Percentiles rank a stretch among this genome's conserved stretches.
These are phyloP conservation scores for Rhizophagus prolifer DNA, from an alignment of 192 early-diverging fungal species.

Conservation along the genomic window DNA sequence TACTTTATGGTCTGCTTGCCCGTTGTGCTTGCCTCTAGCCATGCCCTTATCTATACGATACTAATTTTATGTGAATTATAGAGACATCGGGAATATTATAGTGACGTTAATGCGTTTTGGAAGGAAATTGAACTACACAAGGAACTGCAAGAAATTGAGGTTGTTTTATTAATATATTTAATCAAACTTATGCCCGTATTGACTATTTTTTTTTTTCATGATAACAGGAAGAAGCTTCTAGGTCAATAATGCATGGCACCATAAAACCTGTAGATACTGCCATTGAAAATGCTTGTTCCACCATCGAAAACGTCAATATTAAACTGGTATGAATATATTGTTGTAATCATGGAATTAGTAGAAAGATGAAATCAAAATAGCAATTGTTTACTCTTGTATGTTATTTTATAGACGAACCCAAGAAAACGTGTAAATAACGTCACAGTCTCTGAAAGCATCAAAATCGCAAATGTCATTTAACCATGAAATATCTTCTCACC, in stretches of 20 bases:
- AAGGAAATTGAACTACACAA: slow-evolving; percentile 26
- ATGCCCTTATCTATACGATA: slow-evolving; percentile 24
- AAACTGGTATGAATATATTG: slow-evolving; percentile 18
- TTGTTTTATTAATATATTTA: slow-evolving; percentile 14
- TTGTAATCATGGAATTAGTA: neutral
- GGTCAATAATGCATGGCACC: slow-evolving; percentile 7
- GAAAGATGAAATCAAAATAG: neutral
- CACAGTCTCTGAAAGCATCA: slow-evolving; percentile 17
- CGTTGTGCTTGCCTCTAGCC: slow-evolving; percentile 25
- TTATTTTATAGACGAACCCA: slow-evolving; percentile 28
- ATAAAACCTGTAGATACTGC: slow-evolving; percentile 23
- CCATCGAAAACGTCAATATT: slow-evolving; percentile 23
- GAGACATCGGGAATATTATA: slow-evolving; percentile 20
- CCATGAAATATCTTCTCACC: neutral
- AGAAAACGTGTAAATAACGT: slow-evolving; percentile 24
- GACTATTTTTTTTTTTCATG: slow-evolving; percentile 24
- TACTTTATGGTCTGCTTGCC: slow-evolving; percentile 33
- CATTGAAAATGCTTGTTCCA: slow-evolving; percentile 23
- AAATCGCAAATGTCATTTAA: slow-evolving; percentile 8
- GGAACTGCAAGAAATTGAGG: slow-evolving; percentile 17
- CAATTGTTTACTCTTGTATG: slow-evolving; percentile 27
- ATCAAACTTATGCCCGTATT: slow-evolving; percentile 25
- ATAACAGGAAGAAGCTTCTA: neutral
- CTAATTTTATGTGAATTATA: slow-evolving; percentile 22
- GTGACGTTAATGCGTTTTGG: slow-evolving; percentile 30